These are phyloP conservation scores for Melaleuca quinquenervia DNA, from an alignment of 345 rosid species.

Conservation along the genomic window DNA sequence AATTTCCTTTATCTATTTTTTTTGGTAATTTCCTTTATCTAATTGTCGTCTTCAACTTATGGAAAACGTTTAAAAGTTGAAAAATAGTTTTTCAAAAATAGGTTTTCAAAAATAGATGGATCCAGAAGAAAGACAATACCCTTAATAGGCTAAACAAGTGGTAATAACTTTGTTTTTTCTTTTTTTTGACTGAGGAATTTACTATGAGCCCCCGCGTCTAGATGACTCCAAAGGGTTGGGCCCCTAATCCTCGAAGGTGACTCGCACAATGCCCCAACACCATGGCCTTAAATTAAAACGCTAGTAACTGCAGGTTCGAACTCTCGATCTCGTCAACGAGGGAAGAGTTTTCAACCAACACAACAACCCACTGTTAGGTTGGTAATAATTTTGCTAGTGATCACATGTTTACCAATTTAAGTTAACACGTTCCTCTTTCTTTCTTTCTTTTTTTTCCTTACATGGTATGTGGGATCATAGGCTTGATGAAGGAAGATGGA, in stretches of 20 bases:
- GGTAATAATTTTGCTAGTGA: background rate
- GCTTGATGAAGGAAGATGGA: background rate
- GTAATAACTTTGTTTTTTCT: background rate
- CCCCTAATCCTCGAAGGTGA: too few relatives aligned
- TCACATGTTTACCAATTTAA: background rate
- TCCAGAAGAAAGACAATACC: background rate
- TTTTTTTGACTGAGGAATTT: too few relatives aligned
- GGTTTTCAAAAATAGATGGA: background rate
- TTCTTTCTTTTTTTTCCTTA: background rate
- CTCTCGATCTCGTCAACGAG: too few relatives aligned
- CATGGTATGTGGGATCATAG: background rate
- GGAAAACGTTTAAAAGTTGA: background rate
- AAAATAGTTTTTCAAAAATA: background rate
- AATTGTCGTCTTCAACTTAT: background rate
- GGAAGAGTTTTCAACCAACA: too few relatives aligned
- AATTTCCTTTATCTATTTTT: accelerated
- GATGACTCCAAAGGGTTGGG: too few relatives aligned
- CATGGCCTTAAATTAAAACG: too few relatives aligned
- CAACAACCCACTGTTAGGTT: too few relatives aligned
- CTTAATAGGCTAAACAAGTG: background rate
- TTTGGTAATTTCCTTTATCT: accelerated
- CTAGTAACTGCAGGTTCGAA: too few relatives aligned
- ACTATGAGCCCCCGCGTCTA: too few relatives aligned
- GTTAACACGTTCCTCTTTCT: background rate
- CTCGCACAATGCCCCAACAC: too few relatives aligned